Evolutionary conservation across 306 rosid species (phyloP), one percentile per base, ranked within the genome.

Genomic region (Gleditsia sinensis): DNA sequence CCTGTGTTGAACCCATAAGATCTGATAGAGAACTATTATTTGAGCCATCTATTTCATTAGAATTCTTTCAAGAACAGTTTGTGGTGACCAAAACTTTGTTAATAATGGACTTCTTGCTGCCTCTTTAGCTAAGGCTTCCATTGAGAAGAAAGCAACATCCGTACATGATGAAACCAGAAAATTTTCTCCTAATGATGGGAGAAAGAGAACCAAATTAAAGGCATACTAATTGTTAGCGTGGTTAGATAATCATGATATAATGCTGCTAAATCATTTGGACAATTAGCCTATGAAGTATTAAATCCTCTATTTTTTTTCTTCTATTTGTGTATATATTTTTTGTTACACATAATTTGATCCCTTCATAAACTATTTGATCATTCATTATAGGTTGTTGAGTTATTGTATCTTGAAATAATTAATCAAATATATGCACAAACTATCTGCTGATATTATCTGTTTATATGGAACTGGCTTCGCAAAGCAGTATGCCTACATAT

Each of bases 1-100:
- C 60, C 80, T n/a, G n/a, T n/a, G n/a, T n/a, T n/a, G n/a, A 59
- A 65, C 73, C 75, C 23, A 58, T 37, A 60, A 46, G 68, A 20
- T 64, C 50, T 25, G 72, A 78, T 21, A 77, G 50, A 71, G 84
- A 80, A 78, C 37, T 70, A 20, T 49, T 48, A 19, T 48, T 65
- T 50, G 56, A 66, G 40, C 39, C 64, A 4, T 56, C 51, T 42
- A 42, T 57, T 67, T 72, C 83, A 25, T 48, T 83, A 76, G 81
- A 74, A 40, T 78, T 73, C 66, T 60, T 86, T 55, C 76, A 55
- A 74, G 85, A 67, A 75, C 72, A 34, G 64, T 58, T 33, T 28
- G 21, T 50, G 74, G 61, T 32, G 71, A 68, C 20, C 82, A 74
- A 67, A 71, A 20, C 56, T 6, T 21, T 24, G 50, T 57, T 53